Conservation (phyloP, 495 filamentous ascomycete species). For the Penicillium daleae region DNA sequence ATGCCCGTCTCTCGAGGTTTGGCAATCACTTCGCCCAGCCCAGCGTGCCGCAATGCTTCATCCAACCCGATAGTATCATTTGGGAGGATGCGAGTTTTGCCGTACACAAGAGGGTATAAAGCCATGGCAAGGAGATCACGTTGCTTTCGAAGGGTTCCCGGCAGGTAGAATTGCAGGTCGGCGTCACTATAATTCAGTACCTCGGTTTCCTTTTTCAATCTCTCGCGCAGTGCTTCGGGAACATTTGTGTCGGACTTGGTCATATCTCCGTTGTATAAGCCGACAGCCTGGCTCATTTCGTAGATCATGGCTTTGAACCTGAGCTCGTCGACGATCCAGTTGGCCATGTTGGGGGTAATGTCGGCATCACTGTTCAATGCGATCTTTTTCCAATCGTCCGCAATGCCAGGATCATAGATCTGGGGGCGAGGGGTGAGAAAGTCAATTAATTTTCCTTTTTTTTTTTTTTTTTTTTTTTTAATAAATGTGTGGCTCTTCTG, state of each 20-base stretch:
- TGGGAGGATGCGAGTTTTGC: conserved; percentile 37
- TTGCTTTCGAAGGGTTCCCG: conserved; percentile 25
- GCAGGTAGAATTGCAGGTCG: conserved; percentile 26
- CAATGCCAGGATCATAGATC: conserved; percentile 46
- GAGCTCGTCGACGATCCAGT: conserved; percentile 57
- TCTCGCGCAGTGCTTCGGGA: conserved; percentile 31
- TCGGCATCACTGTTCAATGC: conserved; percentile 32
- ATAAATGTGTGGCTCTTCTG: not conserved
- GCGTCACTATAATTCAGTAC: conserved; percentile 24
- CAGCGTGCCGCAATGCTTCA: conserved; percentile 29
- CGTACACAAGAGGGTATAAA: conserved; percentile 50
- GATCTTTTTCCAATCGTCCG: conserved; percentile 45
- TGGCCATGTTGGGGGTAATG: conserved; percentile 52
- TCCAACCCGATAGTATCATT: conserved; percentile 30
- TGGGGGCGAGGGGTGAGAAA: conserved; percentile 11
- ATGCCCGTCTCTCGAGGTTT: conserved; percentile 33
- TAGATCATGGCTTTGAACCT: conserved; percentile 49
- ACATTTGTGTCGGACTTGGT: conserved; percentile 47
- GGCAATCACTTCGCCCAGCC: conserved; percentile 36
- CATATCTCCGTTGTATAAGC: conserved; percentile 42
- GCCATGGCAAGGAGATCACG: conserved; percentile 47
- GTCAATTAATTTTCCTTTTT: not conserved
- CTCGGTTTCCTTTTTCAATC: conserved; percentile 32
- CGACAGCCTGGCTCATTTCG: conserved; percentile 35
- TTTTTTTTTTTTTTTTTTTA: too few species aligned